phyloP scores from a whole-genome alignment of 768 basidiomycete genomes.

The Lentinula edodes region DNA sequence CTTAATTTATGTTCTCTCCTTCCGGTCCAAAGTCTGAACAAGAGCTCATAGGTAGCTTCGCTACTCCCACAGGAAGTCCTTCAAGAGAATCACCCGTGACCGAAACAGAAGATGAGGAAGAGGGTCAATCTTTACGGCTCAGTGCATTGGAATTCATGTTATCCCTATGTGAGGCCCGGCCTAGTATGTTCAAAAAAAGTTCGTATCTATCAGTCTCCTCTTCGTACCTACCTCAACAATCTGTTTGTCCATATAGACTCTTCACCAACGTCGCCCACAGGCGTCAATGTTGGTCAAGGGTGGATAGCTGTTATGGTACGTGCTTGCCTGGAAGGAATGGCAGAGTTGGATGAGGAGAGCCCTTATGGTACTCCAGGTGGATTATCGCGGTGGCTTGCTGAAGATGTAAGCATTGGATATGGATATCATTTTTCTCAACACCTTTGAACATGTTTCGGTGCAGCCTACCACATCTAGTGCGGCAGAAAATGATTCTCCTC shows the following conservation, averaged over 20 bases:
- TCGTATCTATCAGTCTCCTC: not conserved
- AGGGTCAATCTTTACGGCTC: conserved; percentile 62
- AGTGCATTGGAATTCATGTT: conserved; percentile 82
- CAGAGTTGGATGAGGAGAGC: conserved; percentile 63
- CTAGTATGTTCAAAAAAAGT: conserved; percentile 37
- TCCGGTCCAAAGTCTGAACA: conserved; percentile 22
- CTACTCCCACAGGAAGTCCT: conserved; percentile 1
- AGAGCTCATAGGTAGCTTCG: conserved; percentile 1
- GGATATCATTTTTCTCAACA: not conserved
- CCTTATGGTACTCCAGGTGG: conserved; percentile 21
- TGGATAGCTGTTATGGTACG: conserved; percentile 70
- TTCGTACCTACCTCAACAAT: not conserved
- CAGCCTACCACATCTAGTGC: conserved; percentile 64
- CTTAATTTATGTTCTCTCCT: conserved; percentile 25
- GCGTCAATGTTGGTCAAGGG: conserved; percentile 54
- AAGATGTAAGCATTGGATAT: conserved; percentile 50
- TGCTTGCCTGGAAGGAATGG: conserved; percentile 79
- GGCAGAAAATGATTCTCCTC: conserved; percentile 55
- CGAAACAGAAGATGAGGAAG: conserved; percentile 45
- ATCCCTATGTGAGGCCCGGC: conserved; percentile 68
- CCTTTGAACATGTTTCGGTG: not conserved
- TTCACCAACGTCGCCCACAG: not conserved
- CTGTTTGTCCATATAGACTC: not conserved
- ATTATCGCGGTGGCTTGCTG: conserved; percentile 58
- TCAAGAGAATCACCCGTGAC: not conserved